These are phyloP conservation scores for Vanilla planifolia DNA, from an alignment of 106 monocot species.

Conservation along the genomic window DNA sequence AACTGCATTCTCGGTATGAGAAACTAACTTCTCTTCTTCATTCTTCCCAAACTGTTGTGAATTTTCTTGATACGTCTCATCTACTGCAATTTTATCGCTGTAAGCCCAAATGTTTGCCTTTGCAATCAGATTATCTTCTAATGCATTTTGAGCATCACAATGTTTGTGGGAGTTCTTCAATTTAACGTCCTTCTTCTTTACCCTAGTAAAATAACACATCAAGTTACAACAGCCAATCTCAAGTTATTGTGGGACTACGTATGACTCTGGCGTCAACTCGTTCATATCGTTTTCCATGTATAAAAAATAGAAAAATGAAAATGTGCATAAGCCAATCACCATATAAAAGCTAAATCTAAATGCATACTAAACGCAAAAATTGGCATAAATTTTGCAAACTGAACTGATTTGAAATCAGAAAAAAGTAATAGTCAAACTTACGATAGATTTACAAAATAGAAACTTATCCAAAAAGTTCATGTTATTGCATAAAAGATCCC, in stretches of 20 bases:
- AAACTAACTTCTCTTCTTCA: neutral
- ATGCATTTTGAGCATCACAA: neutral
- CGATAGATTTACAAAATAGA: no score
- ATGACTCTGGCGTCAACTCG: neutral
- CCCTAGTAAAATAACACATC: neutral
- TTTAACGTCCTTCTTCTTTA: conserved; percentile 2
- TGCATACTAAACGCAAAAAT: no score
- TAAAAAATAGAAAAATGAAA: neutral
- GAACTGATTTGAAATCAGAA: no score
- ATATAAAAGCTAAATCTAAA: neutral
- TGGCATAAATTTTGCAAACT: no score
- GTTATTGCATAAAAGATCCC: no score
- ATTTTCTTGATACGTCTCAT: neutral
- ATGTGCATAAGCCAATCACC: neutral
- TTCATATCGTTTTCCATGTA: neutral
- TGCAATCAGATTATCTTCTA: neutral
- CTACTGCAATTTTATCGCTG: neutral
- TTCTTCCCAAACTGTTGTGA: neutral
- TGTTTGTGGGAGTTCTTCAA: neutral
- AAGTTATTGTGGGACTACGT: neutral
- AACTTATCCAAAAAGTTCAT: no score
- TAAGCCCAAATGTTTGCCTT: no score
- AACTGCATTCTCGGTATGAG: neutral
- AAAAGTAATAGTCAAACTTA: no score
- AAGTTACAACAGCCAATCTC: neutral